Percentiles rank a stretch among this genome's conserved stretches.
These are phyloP conservation scores for Sclerotinia nivalis DNA, from an alignment of 2,329 filamentous ascomycete species.

Conservation along the genomic window DNA sequence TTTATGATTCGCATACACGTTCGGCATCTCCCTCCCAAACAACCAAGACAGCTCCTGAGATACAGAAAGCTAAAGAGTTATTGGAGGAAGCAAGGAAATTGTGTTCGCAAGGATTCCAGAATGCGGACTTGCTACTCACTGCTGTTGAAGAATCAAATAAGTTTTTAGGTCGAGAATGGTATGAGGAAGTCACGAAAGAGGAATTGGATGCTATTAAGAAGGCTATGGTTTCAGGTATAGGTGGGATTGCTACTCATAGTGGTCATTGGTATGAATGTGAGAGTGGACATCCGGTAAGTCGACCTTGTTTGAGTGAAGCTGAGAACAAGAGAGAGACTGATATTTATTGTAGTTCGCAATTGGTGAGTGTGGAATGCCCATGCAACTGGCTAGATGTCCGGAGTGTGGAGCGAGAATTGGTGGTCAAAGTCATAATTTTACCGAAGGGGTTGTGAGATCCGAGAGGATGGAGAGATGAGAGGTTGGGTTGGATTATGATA, in stretches of 20 bases:
- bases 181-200: constrained; percentile 46
- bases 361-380: constrained; percentile 66
- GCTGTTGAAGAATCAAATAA: constrained; percentile 38
- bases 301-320: background rate
- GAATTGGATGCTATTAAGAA: constrained; percentile 48
- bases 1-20: constrained; percentile 32
- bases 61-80: constrained; percentile 28
- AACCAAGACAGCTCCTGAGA: background rate
- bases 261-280: constrained; percentile 63
- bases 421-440: constrained; percentile 51
- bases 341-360: constrained; percentile 52
- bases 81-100: constrained; percentile 40
- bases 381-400: constrained; percentile 60
- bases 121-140: constrained; percentile 33
- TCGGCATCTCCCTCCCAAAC: background rate
- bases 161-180: constrained; percentile 43
- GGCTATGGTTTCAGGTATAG: constrained; percentile 49
- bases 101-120: constrained; percentile 42
- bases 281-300: constrained; percentile 49
- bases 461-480: constrained; percentile 48
- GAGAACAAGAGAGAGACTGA: background rate
- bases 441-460: constrained; percentile 53
- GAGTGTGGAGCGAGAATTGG: constrained; percentile 61
- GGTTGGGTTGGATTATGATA: background rate
- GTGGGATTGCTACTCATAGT: constrained; percentile 46